Base-by-base conservation (phyloP, 345 rosid species). In the Gossypium turneri region DNA sequence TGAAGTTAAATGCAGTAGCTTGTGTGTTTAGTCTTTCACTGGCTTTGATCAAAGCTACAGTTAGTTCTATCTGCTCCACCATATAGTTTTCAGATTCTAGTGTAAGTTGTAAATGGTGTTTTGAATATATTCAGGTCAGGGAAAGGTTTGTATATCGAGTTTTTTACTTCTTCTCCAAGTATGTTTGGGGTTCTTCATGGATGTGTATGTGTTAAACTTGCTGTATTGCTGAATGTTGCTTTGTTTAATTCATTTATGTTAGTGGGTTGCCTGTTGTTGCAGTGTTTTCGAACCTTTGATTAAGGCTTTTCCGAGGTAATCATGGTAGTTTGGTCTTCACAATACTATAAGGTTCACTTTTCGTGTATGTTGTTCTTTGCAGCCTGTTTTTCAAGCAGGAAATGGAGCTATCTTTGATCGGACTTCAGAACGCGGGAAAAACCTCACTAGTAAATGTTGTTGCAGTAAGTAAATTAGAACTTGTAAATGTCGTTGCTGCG, bases 401-500 rank as follows among this genome's bases (percentile, higher is more conserved):
- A 72, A 86, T 89, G 93, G 93, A 89, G 81, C 79, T 89, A 47
- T 87, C 91, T 63, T 79, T 89, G 62, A 89, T 89, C 69, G 93
- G 93, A 64, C 90, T 87, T 78, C 93, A 89, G 76, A 87, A 89
- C 83, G 91, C 93, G 9, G 93, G 93, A 53, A 87, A 89, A 65
- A 89, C 93, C 27, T 89, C 93, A 22, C 86, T 87, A 43, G 91
- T 89, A 27, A 87, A 89, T 78, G 93, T 87, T 63, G 55, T 89
- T 34, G 90, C 91, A 0, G 93, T 89, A 77, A 82, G 89, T 86
- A 73, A 64, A 70, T 25, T 29, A 72, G 41, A 66, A 89, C 88
- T 84, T 48, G 87, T 86, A 34, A 86, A 86, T 78, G 89, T 80
- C 48, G 24, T 89, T 41, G 89, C 90, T 1, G 12, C 25, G 83